Evolutionary conservation across 2,329 filamentous ascomycete species (phyloP), one percentile per base, ranked within the genome.

Genomic region (Leptographium procerum): DNA sequence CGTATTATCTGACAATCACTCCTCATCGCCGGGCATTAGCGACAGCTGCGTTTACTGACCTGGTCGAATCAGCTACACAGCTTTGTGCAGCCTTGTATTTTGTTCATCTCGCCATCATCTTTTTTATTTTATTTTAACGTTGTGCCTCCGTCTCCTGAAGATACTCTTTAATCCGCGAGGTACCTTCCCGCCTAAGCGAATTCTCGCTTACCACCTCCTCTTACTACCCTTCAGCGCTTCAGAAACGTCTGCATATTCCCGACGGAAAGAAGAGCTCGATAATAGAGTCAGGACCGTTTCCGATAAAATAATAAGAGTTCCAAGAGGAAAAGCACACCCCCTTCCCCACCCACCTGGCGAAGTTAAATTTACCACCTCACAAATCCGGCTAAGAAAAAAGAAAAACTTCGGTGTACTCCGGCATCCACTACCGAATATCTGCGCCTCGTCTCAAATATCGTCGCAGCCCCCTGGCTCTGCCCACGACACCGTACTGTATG

Each of bases 41-140:
- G 51, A 53, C 51, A 40, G 31, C 33, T 34, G 31, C 7, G 8
- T 16, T 36, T 26, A 34, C 53, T 55, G 53, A 55, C 33, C 31
- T 33, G n/a, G 7, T 40, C 36, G 16, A 45, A 55, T 43, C 34
- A 53, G 34, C 36, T 40, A 16, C 40, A 33, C 52, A 51, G 47
- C 34, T 57, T 50, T 29, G 36, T 53, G 47, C 53, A 60, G 56
- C 56, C 59, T 56, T 52, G 45, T 54, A 50, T 54, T 47, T 45
- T n/a, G 26, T 16, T 24, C 28, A 8, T 43, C 50, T 14, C n/a
- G 47, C 7, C 47, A 29, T 28, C 24, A n/a, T 36, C 33, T 36
- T 36, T 36, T 36, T 36, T 8, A 8, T 14, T 36, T 14, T 14
- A 36, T 19, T 34, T 4, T 14, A 19, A 22, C 28, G n/a, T n/a